These are phyloP conservation scores for Aulographum hederae DNA, from an alignment of 2,329 filamentous ascomycete species.

Conservation along the genomic window DNA sequence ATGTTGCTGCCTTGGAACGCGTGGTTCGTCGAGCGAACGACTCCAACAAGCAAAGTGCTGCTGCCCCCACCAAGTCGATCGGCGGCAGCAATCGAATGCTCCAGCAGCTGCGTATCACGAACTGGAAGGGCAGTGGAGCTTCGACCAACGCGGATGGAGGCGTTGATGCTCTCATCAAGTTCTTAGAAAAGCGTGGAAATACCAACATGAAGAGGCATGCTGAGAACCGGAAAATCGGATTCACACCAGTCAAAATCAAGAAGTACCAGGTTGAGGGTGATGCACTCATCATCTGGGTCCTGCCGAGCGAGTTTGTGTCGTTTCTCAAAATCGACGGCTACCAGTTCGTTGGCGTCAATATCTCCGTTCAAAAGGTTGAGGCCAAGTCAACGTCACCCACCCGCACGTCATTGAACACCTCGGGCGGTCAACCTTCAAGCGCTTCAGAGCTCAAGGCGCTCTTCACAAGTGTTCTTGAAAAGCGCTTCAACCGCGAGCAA, in stretches of 20 bases:
- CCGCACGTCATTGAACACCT: conserved; percentile 1
- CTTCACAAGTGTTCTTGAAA: conserved; percentile 51
- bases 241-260: too few species aligned
- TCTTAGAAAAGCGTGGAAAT: conserved; percentile 1
- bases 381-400: conserved; percentile 30
- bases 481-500: conserved; percentile 50
- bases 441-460: conserved; percentile 49
- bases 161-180: conserved; percentile 1
- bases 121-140: conserved; percentile 1
- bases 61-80: too few species aligned
- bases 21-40: too few species aligned
- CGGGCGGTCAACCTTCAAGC: too few species aligned
- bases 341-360: conserved; percentile 19
- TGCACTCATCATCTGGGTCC: conserved; percentile 18
- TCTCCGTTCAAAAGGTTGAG: conserved; percentile 14
- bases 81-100: too few species aligned
- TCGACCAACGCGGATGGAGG: conserved; percentile 1
- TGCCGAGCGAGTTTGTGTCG: conserved; percentile 14
- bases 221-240: not conserved
- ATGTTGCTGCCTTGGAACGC: too few species aligned
- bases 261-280: conserved; percentile 12
- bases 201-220: conserved; percentile 1
- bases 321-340: conserved; percentile 21
- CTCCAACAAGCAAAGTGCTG: too few species aligned
- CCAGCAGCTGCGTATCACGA: conserved; percentile 5